Evolutionary conservation across 805 yeast species (phyloP).

Genomic region (Kazachstania viticola): DNA sequence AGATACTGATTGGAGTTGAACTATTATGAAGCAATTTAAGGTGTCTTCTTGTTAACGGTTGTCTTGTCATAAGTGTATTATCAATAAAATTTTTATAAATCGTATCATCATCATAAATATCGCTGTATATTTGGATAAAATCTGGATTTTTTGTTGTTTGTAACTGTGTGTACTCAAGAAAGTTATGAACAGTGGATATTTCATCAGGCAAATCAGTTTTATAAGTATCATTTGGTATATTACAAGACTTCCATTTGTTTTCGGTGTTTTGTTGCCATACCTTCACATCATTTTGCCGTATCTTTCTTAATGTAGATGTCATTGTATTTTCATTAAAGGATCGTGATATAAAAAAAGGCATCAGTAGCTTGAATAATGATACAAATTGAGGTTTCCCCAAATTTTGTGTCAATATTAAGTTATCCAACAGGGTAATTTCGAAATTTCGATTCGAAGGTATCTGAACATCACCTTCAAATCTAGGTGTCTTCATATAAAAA

Average conservation of each 20-base stretch:
- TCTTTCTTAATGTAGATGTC: slow-evolving; percentile 18
- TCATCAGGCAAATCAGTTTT: slow-evolving; percentile 11
- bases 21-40: slow-evolving; percentile 10
- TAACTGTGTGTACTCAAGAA: slow-evolving; percentile 17
- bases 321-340: slow-evolving; percentile 25
- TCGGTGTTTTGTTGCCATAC: slow-evolving; percentile 22
- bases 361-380: slow-evolving; percentile 32
- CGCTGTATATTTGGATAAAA: slow-evolving; percentile 11
- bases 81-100: slow-evolving; percentile 19
- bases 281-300: slow-evolving; percentile 13
- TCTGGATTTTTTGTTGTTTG: slow-evolving; percentile 15
- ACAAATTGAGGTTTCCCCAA: slow-evolving; percentile 35
- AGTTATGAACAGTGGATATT: slow-evolving; percentile 13
- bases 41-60: slow-evolving; percentile 13
- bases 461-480: slow-evolving; percentile 20
- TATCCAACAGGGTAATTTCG: slow-evolving; percentile 33
- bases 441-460: slow-evolving; percentile 28
- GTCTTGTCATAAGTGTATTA: slow-evolving; percentile 17
- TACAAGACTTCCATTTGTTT: slow-evolving; percentile 13
- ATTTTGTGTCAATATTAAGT: slow-evolving; percentile 39
- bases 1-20: slow-evolving; percentile 18
- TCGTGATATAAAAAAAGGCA: slow-evolving; percentile 33
- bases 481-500: slow-evolving; percentile 13
- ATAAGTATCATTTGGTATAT: not conserved
- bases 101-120: slow-evolving; percentile 20